These are phyloP conservation scores for Henckelia pumila DNA, from an alignment of 257 asterid species.

Conservation along the genomic window DNA sequence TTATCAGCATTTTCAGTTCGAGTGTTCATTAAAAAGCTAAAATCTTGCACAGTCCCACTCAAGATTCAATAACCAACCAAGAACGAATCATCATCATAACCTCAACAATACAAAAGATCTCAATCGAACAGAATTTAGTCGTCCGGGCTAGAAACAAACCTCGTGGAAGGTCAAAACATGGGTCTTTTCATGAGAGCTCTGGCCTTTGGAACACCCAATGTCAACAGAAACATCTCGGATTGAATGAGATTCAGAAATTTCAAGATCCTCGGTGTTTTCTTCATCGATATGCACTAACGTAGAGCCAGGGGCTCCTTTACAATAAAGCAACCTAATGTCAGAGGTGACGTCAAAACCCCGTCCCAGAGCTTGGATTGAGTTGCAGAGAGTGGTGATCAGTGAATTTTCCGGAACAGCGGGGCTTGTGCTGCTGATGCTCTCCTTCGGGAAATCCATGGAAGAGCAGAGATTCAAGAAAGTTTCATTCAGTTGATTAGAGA, in stretches of 20 bases:
- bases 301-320: constrained; percentile 91
- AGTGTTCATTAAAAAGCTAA: not conserved
- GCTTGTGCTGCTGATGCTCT: constrained; percentile 21
- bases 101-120: not conserved
- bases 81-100: not conserved
- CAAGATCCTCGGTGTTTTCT: constrained; percentile 46
- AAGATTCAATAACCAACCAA: not conserved
- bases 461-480: constrained; percentile 27
- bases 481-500: constrained; percentile 21
- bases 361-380: constrained; percentile 95
- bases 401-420: constrained; percentile 43
- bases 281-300: constrained; percentile 74
- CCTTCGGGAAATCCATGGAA: constrained; percentile 37
- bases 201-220: constrained; percentile 53
- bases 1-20: not conserved
- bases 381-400: constrained; percentile 67
- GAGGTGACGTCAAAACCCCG: constrained; percentile 98
- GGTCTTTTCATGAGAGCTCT: constrained; percentile 47
- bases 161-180: constrained; percentile 78
- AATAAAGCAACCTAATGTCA: constrained; percentile 88
- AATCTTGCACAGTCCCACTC: not conserved
- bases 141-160: constrained; percentile 36
- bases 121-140: not conserved
- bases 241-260: constrained; percentile 49
- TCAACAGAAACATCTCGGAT: constrained; percentile 84